Conservation (phyloP, 2,329 filamentous ascomycete species). For the Trichoderma sp. region DNA sequence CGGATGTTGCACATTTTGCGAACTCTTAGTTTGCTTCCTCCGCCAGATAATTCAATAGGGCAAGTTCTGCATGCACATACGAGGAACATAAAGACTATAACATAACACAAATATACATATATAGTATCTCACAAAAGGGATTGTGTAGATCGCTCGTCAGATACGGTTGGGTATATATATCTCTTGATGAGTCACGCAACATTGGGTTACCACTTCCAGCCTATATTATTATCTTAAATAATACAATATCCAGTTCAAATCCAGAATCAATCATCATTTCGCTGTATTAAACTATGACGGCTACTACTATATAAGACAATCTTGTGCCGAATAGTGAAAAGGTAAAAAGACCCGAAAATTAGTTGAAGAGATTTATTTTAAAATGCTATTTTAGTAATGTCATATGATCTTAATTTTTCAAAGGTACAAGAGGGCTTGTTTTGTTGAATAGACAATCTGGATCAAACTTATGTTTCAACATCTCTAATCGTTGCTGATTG, state of each 20-base stretch:
- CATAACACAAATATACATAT: background rate
- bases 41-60: no score
- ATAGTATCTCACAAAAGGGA: background rate
- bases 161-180: background rate
- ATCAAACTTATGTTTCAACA: conserved; percentile 1
- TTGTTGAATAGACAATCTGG: background rate
- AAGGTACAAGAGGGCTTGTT: background rate
- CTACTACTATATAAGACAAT: background rate
- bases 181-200: background rate
- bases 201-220: background rate
- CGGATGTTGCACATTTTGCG: no score
- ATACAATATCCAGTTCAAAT: background rate
- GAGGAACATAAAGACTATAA: no score
- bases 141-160: background rate
- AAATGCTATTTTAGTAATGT: background rate
- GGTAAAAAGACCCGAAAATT: background rate
- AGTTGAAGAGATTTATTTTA: background rate
- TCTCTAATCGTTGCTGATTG: background rate
- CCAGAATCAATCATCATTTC: background rate
- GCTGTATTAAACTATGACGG: background rate
- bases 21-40: no score
- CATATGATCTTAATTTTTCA: background rate
- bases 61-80: no score
- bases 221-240: background rate
- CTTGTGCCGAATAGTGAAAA: background rate